A percentile compares a stretch with the other conserved stretches of the same genome.
phyloP scores from a whole-genome alignment of 441 rosid species.

The Adansonia grandidieri region DNA sequence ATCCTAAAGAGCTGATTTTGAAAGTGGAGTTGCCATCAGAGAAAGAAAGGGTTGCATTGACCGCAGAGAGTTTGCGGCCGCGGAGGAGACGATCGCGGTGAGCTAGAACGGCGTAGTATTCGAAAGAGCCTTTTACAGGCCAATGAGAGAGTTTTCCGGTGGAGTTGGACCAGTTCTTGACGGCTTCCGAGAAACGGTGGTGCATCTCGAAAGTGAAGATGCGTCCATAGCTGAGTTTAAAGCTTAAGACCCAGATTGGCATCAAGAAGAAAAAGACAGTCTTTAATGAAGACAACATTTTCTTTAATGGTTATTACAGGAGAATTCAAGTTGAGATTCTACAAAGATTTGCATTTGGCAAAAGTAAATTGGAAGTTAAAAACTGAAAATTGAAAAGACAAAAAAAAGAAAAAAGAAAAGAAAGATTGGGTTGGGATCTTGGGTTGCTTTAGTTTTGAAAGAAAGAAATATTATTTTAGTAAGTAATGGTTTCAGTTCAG shows the following conservation, averaged over 20 bases:
- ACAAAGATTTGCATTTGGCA: constrained; percentile 23
- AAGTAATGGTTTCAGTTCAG: background rate
- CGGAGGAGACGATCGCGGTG: constrained; percentile 64
- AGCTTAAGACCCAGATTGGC: constrained; percentile 33
- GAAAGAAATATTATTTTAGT: background rate
- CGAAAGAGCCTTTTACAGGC: constrained; percentile 67
- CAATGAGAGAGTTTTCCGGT: constrained; percentile 45
- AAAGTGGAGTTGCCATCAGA: constrained; percentile 72
- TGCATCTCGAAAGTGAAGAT: constrained; percentile 88
- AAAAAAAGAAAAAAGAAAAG: background rate
- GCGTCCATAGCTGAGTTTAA: constrained; percentile 46
- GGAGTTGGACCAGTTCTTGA: constrained; percentile 57
- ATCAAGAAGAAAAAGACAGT: constrained; percentile 26
- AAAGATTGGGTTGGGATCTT: constrained; percentile 12
- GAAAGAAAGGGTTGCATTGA: constrained; percentile 54
- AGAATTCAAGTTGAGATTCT: background rate
- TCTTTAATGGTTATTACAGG: background rate
- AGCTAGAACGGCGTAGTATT: constrained; percentile 66
- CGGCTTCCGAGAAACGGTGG: constrained; percentile 67
- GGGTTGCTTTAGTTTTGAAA: background rate
- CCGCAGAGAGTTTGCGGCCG: constrained; percentile 56
- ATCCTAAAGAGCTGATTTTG: constrained; percentile 79
- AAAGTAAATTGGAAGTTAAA: background rate
- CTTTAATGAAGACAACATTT: constrained; percentile 43
- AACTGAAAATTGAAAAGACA: background rate